These are phyloP conservation scores for Neopestalotiopsis clavispora DNA, from an alignment of 2,329 filamentous ascomycete genomes.

Conservation along the genomic window DNA sequence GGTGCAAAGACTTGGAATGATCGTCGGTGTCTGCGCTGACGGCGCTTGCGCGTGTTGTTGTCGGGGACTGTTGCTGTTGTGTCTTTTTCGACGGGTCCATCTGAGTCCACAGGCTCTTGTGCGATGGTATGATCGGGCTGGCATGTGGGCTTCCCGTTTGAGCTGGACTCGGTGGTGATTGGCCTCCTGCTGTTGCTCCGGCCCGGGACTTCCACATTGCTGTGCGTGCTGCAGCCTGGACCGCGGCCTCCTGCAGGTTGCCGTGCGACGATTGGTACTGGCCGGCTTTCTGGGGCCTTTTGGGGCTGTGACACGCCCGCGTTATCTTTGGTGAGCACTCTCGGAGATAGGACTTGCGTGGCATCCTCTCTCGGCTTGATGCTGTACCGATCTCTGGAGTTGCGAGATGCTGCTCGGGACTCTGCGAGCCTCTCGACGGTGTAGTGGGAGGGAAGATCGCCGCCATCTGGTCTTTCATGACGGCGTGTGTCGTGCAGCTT, in stretches of 20 bases:
- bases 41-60: neutral
- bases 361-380: slow-evolving; percentile 24
- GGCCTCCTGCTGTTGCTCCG: slow-evolving; percentile 22
- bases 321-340: slow-evolving; percentile 8
- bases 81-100: neutral
- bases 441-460: slow-evolving; percentile 31
- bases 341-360: slow-evolving; percentile 13
- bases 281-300: slow-evolving; percentile 17
- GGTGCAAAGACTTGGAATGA: slow-evolving; percentile 23
- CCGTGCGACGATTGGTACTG: slow-evolving; percentile 17
- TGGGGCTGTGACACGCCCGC: neutral
- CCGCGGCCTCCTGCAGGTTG: slow-evolving; percentile 24
- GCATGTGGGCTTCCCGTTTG: slow-evolving; percentile 19
- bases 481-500: slow-evolving; percentile 19
- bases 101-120: slow-evolving; percentile 10
- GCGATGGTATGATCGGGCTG: slow-evolving; percentile 17
- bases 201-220: slow-evolving; percentile 30
- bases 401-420: slow-evolving; percentile 26
- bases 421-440: slow-evolving; percentile 34
- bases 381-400: slow-evolving; percentile 32
- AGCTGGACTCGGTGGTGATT: slow-evolving; percentile 21
- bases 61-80: neutral
- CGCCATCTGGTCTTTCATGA: slow-evolving; percentile 18
- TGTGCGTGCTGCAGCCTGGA: slow-evolving; percentile 32
- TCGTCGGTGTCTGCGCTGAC: slow-evolving; percentile 28